Evolutionary conservation across 495 filamentous ascomycete species (phyloP), one percentile per base, ranked within the genome.

Genomic region (Aspergillus biplanus): DNA sequence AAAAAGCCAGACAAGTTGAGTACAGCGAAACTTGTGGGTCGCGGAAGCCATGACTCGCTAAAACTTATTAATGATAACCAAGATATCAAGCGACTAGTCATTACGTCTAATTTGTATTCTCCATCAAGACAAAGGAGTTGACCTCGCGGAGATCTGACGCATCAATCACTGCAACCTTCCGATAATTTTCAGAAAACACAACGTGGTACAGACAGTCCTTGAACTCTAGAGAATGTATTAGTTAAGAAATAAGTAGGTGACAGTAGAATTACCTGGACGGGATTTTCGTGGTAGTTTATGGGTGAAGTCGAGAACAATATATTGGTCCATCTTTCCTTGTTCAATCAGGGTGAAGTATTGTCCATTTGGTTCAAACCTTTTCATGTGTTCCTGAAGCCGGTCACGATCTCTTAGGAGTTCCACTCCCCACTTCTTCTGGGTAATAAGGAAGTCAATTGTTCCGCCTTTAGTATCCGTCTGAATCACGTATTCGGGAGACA

Each of bases 401-500:
- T 68, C 61, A 48, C 53, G 39, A 56, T 68, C 66, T 65, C 66
- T 60, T 27, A 68, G 50, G 33, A 68, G 65, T 56, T 68, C 63
- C 35, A 70, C 12, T 50, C 66, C 66, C 66, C 69, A 65, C 39
- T 68, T 71, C 63, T 62, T 66, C 44, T 62, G 54, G 50, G 56
- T 32, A 48, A 68, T 12, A 48, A 64, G 54, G 32, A 70, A 70
- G 57, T 70, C 68, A 61, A 66, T 61, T 46, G 59, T 65, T 11
- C 65, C 68, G 50, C 63, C 58, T 7, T 67, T 66, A 47, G 48
- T 62, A 49, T 58, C 66, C 11, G 56, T 31, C 33, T 66, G 49
- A 39, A 66, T 66, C 12, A 62, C 58, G 54, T 55, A 70, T 54
- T 71, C 69, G 27, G 69, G 66, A 58, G 69, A 71, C 58, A 68